phyloP scores from a whole-genome alignment of 345 rosid genomes.

The Acer saccharum region DNA sequence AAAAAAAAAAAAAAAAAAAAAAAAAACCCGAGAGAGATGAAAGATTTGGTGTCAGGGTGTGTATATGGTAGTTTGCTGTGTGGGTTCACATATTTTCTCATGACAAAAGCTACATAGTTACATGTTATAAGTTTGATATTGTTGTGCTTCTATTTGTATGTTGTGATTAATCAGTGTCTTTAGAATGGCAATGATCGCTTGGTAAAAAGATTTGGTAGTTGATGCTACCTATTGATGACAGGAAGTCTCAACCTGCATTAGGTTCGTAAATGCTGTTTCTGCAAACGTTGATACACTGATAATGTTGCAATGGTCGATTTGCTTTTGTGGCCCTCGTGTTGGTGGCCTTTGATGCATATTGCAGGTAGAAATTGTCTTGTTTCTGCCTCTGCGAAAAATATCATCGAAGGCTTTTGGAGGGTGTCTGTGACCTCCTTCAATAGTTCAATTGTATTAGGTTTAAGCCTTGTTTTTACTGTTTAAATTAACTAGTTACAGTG shows the following conservation, averaged over 20 bases:
- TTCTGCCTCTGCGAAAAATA: background rate
- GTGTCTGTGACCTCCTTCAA: background rate
- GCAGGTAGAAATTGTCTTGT: background rate
- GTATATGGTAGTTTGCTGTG: slow-evolving; percentile 16
- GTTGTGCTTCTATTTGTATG: background rate
- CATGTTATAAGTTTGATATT: slow-evolving; percentile 18
- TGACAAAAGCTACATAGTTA: background rate
- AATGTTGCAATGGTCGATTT: background rate
- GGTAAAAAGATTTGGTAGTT: background rate
- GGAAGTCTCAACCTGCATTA: background rate
- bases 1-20: background rate
- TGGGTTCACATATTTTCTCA: slow-evolving; percentile 2
- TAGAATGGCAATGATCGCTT: background rate
- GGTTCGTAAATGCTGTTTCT: background rate
- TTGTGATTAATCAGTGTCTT: background rate
- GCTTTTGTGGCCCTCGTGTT: background rate
- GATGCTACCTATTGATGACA: background rate
- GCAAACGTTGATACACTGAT: background rate
- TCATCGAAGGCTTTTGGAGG: background rate
- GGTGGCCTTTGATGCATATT: background rate
- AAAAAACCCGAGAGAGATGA: background rate
- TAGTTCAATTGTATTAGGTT: background rate
- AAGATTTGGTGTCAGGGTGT: background rate
- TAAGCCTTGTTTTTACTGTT: no score
- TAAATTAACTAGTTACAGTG: no score